A percentile compares a stretch with the other conserved stretches of the same genome.
These are phyloP conservation scores for Gastrolobium bilobum DNA, from an alignment of 306 rosid species.

Conservation along the genomic window DNA sequence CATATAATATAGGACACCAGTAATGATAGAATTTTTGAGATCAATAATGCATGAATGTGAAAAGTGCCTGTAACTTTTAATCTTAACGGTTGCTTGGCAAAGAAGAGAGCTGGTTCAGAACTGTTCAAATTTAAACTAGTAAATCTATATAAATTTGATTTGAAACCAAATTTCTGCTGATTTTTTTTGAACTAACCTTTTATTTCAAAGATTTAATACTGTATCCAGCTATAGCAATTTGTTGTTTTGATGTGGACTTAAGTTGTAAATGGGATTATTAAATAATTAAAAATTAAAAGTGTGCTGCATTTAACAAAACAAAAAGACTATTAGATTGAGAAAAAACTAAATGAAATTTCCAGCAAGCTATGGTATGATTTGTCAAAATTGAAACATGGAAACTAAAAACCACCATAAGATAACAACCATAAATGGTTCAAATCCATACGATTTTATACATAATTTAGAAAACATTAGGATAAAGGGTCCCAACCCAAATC, in stretches of 20 bases:
- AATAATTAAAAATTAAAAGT: neutral
- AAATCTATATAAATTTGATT: conserved; percentile 11
- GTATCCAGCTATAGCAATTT: neutral
- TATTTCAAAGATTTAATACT: neutral
- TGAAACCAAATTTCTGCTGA: neutral
- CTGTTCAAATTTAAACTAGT: conserved; percentile 19
- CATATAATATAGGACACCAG: conserved; percentile 13
- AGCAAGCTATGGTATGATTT: neutral
- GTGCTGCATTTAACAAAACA: neutral
- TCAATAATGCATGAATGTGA: neutral
- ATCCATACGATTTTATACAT: neutral
- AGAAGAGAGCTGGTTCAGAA: conserved; percentile 19
- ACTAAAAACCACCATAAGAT: neutral
- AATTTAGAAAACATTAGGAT: conserved; percentile 4
- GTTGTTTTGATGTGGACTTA: neutral
- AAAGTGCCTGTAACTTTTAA: conserved; percentile 15
- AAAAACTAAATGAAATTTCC: conserved; percentile 14
- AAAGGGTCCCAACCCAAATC: conserved; percentile 11
- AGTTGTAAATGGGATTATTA: neutral
- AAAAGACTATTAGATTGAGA: neutral
- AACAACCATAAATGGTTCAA: neutral
- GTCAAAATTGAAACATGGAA: neutral
- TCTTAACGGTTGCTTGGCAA: neutral
- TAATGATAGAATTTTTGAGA: neutral
- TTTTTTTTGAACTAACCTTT: conserved; percentile 4